Base-by-base conservation (phyloP, 2,329 filamentous ascomycete species). In the Pyricularia pennisetigena region DNA sequence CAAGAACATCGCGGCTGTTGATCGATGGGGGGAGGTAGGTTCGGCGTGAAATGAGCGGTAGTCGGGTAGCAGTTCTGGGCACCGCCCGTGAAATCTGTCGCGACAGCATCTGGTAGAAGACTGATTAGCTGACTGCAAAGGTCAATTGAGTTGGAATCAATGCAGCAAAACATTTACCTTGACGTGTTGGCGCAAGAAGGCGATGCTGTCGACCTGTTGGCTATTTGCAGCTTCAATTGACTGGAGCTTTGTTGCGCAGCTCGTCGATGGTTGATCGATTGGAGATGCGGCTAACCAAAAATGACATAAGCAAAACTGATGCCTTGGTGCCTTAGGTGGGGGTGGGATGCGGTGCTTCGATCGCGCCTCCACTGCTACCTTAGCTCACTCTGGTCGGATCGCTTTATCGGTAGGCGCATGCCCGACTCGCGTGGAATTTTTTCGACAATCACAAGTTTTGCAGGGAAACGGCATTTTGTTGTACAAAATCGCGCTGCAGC, bases 51-150 rank as follows among this genome's bases (percentile, higher is more conserved):
- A 82, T 75, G 70, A 83, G 78, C 26, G 65, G 82, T 35, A 85
- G 77, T 75, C 81, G 57, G 23, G 66, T 61, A 23, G 62, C 8
- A 57, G 30, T 67, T 67, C 59, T 32, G 66, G 66, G 66, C 66
- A 64, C 78, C 69, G 80, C 77, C 67, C 82, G 77, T 71, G 80
- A 76, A 69, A 78, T 79, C 75, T 81, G 80, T 73, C 82, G 80
- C 75, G 83, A 81, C 77, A 89, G 82, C 87, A 89, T 89, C 86
- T 89, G 74, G 16, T 66, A 16, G 20, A 62, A 28, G 65, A 10
- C 12, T 10, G 61, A 24, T 68, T 61, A 68, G 67, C 66, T 49
- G 23, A 10, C 24, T 32, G 41, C 7, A 62, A 49, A 1, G 26
- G 3, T 35, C 30, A 71, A 59, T 68, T 68, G 57, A 29, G 28